Conservation (phyloP, 805 yeast genomes). For the Limtongozyma cylindracea region DNA sequence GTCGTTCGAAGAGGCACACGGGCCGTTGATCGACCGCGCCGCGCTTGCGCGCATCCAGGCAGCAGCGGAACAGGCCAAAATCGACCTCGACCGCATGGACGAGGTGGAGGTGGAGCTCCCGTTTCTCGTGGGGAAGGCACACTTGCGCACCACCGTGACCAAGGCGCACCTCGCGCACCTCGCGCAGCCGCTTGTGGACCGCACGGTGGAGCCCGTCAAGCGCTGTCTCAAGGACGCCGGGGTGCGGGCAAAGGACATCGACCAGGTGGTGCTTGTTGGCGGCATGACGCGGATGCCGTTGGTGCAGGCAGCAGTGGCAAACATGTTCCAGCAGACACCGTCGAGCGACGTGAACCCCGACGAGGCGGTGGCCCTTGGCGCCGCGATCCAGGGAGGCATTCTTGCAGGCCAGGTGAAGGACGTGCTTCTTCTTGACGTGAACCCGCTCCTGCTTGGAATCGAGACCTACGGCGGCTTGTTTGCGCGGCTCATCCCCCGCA, state of each 20-base stretch:
- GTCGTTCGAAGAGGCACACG: too few relatives aligned
- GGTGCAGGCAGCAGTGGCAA: constrained; percentile 34
- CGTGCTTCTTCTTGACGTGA: constrained; percentile 7
- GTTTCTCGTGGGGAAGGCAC: constrained; percentile 35
- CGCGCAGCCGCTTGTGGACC: constrained; percentile 38
- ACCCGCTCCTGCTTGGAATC: constrained; percentile 22
- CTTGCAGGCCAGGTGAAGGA: constrained; percentile 6
- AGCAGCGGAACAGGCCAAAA: constrained; percentile 57
- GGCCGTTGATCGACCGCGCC: constrained; percentile 23
- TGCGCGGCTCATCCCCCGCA: constrained; percentile 56
- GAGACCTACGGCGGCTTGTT: constrained; percentile 73
- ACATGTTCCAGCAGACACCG: constrained; percentile 35
- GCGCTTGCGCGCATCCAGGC: constrained; percentile 59
- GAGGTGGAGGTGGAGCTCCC: constrained; percentile 44
- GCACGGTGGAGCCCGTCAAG: constrained; percentile 49
- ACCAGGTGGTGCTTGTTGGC: constrained; percentile 59
- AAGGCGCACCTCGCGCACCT: constrained; percentile 45
- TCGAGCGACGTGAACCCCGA: constrained; percentile 67
- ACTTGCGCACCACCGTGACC: constrained; percentile 28
- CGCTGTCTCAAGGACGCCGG: constrained; percentile 57
- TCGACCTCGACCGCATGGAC: constrained; percentile 42
- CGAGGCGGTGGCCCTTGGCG: constrained; percentile 9
- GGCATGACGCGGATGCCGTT: constrained; percentile 87
- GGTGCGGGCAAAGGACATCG: constrained; percentile 34
- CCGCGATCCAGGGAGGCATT: constrained; percentile 8